These are phyloP conservation scores for Candida namnaoensis DNA, from an alignment of 805 yeast genomes.

Conservation along the genomic window DNA sequence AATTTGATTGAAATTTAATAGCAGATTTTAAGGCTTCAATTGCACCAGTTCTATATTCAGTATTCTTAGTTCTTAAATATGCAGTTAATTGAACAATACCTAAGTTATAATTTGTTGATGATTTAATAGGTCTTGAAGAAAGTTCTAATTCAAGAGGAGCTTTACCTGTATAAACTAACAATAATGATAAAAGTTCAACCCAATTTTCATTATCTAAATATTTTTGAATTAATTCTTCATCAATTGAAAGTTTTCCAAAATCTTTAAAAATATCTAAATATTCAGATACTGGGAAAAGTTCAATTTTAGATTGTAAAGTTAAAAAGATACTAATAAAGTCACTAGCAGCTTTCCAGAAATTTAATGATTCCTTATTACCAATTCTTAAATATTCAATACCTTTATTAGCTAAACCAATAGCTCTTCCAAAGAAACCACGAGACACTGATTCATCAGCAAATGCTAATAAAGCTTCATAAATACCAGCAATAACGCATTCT, in stretches of 20 bases:
- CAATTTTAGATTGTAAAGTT: slow-evolving; percentile 43
- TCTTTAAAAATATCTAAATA: slow-evolving; percentile 15
- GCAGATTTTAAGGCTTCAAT: slow-evolving; percentile 55
- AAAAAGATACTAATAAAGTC: slow-evolving; percentile 48
- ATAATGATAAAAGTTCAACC: slow-evolving; percentile 26
- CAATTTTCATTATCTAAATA: slow-evolving; percentile 15
- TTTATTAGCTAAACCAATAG: slow-evolving; percentile 36
- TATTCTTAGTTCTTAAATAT: slow-evolving; percentile 21
- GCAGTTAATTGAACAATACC: slow-evolving; percentile 58
- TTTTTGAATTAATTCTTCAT: slow-evolving; percentile 17
- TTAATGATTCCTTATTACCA: slow-evolving; percentile 35
- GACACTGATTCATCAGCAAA: slow-evolving; percentile 42
- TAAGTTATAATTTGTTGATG: slow-evolving; percentile 57
- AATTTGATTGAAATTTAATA: slow-evolving; percentile 60
- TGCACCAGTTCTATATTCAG: slow-evolving; percentile 37
- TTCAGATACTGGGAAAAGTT: slow-evolving; percentile 38
- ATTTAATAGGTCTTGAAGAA: slow-evolving; percentile 38
- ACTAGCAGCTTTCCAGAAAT: slow-evolving; percentile 59
- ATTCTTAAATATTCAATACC: slow-evolving; percentile 35
- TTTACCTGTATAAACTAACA: slow-evolving; percentile 38
- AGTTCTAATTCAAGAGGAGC: slow-evolving; percentile 32
- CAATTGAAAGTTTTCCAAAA: slow-evolving; percentile 17
- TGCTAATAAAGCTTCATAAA: slow-evolving; percentile 48
- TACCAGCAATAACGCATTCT: slow-evolving; percentile 37
- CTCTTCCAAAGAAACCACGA: slow-evolving; percentile 63